Conservation (phyloP, 164 flowering plant species). For the Saururus chinensis region DNA sequence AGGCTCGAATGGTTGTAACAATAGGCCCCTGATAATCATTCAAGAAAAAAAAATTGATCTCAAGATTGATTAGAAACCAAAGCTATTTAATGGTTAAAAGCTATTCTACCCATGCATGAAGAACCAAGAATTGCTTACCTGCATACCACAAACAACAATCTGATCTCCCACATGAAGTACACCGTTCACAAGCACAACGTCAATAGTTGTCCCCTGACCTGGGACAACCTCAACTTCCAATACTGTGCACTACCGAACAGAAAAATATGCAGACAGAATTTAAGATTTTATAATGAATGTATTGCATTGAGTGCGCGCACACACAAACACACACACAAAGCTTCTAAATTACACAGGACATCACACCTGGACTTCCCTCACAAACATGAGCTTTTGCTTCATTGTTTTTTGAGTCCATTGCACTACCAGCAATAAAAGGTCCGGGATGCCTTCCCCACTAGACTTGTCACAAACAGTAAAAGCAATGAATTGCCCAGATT, state of each 20-base stretch:
- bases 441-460: constrained; percentile 99
- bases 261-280: no score
- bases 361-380: constrained; percentile 82
- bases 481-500: no score
- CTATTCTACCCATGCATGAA: constrained; percentile 2
- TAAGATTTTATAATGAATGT: no score
- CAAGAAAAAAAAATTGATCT: constrained; percentile 4
- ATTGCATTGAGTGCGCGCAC: no score
- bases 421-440: constrained; percentile 61
- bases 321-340: no score
- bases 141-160: constrained; percentile 82
- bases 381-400: constrained; percentile 81
- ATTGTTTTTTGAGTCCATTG: constrained; percentile 93
- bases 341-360: no score
- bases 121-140: not conserved
- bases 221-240: constrained; percentile 96
- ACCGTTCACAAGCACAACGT: constrained; percentile 94
- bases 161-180: constrained; percentile 97
- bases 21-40: constrained; percentile 92
- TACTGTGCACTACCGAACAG: constrained; percentile 83
- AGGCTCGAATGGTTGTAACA: constrained; percentile 78
- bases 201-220: constrained; percentile 97
- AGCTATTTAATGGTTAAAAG: no score
- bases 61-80: no score
- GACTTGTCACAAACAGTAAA: constrained; percentile 1